Evolutionary conservation across 2,329 filamentous ascomycete species (phyloP).

Genomic region (Sarocladiaceae sp.): DNA sequence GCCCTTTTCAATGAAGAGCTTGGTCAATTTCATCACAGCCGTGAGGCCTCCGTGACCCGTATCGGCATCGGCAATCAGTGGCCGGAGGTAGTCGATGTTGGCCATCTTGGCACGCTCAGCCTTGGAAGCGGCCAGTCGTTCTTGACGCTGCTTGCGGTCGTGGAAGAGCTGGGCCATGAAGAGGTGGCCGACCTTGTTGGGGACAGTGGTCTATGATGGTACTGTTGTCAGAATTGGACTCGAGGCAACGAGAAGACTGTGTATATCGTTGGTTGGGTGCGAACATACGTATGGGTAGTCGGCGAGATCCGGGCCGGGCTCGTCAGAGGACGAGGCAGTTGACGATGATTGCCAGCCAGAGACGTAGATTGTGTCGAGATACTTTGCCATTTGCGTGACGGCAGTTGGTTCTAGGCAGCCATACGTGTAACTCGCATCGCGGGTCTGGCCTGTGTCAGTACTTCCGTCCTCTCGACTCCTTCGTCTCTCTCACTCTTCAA

Average conservation of each 20-base stretch:
- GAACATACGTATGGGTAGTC: conserved; percentile 82
- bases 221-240: neutral
- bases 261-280: neutral
- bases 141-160: conserved; percentile 96
- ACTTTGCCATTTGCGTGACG: conserved; percentile 99
- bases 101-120: conserved; percentile 64
- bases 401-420: conserved; percentile 97
- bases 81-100: conserved; percentile 89
- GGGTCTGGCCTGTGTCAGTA: conserved; percentile 47
- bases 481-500: conserved; percentile 2
- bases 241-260: neutral
- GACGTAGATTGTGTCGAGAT: conserved; percentile 96
- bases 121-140: conserved; percentile 73
- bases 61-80: conserved; percentile 94
- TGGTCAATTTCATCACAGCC: conserved; percentile 99
- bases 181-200: conserved; percentile 95
- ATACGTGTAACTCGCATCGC: conserved; percentile 88
- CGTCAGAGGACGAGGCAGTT: conserved; percentile 88
- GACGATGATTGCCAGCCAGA: conserved; percentile 98
- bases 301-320: conserved; percentile 94
- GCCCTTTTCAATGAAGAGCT: conserved; percentile 93
- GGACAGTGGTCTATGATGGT: conserved; percentile 80
- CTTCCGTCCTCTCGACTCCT: too few species aligned
- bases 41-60: conserved; percentile 95
- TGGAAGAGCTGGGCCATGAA: conserved; percentile 99